Evolutionary conservation across 148 eudicot species (phyloP).

Genomic region (Rhododendron henanense): DNA sequence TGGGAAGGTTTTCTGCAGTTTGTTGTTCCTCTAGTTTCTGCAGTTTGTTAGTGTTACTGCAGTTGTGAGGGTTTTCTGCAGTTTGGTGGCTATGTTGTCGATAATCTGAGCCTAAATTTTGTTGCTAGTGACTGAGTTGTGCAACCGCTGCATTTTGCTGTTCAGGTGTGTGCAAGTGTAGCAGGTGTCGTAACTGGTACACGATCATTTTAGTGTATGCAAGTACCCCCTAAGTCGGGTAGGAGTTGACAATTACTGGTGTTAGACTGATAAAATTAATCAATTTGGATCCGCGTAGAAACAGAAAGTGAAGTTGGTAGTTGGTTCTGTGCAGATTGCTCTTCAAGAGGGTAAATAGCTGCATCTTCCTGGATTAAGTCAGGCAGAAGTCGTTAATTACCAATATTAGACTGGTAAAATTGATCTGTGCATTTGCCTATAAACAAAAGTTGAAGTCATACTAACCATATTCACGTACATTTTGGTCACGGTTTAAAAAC

Average conservation of each 20-base stretch:
- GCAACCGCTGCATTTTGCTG: too few relatives aligned
- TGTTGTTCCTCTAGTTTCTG: too few relatives aligned
- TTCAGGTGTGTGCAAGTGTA: too few relatives aligned
- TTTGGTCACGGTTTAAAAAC: not conserved
- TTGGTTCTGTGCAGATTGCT: not conserved
- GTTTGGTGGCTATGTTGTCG: too few relatives aligned
- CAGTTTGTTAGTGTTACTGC: too few relatives aligned
- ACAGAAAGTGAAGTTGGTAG: not conserved
- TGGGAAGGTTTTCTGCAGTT: too few relatives aligned
- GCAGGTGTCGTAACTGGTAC: too few relatives aligned
- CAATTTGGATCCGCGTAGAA: not conserved
- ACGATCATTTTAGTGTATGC: too few relatives aligned
- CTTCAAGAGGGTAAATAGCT: not conserved
- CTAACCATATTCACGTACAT: not conserved
- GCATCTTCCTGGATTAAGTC: not conserved
- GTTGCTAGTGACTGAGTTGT: too few relatives aligned
- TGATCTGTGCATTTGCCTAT: not conserved
- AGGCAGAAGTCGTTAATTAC: not conserved
- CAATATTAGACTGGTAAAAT: not conserved
- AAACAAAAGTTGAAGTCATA: not conserved
- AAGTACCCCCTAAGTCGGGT: not conserved
- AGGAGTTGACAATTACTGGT: not conserved
- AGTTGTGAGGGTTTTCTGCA: too few relatives aligned
- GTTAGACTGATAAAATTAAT: not conserved
- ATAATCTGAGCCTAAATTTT: too few relatives aligned